Evolutionary conservation across 441 rosid species (phyloP), one percentile per base, ranked within the genome.

Genomic region (Breynia disticha): DNA sequence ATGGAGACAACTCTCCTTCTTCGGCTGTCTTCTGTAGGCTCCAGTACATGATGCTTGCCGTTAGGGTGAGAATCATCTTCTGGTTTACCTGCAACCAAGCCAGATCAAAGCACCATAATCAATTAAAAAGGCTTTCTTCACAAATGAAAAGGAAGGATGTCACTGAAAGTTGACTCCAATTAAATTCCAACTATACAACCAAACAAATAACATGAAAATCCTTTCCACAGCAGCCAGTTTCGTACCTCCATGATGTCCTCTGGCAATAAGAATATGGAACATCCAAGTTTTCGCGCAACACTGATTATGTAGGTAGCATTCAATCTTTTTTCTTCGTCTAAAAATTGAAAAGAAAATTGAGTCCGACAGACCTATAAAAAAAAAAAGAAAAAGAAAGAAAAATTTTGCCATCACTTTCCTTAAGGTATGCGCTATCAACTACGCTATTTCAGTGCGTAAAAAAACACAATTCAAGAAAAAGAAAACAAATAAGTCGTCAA

Each of bases 11-110:
- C 0, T 76, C 85, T 10, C 77, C 74, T 28, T 79, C 76, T n/a
- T 63, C 88, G 49, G 74, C 69, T 21, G 68, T 82, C 59, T 79
- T 79, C 59, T 77, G 86, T 44, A 90, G 76, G 78, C 96, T 84
- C 95, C 90, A 87, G 71, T 85, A 87, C 98, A 85, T 90, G 59
- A 90, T 77, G 66, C 96, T 85, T 16, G 97, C 96, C 0, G 93
- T 69, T 56, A 90, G 74, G 19, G 79, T 87, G n/a, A 90, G 86
- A 61, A 87, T 87, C 97, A 90, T 90, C 79, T 87, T 90, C 76
- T 76, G 93, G 81, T 90, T 90, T 41, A 90, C 97, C 97, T 90
- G 87, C 42, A 64, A 43, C 63, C 59, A 59, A 35, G 47, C 54
- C 56, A 47, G 48, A 38, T 46, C 15, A 17, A 42, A 44, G 3